A percentile compares a stretch with the other conserved stretches of the same genome.
These are phyloP conservation scores for Pyropia haitanensis DNA, from an alignment of 23 red algal genomes.

Conservation along the genomic window DNA sequence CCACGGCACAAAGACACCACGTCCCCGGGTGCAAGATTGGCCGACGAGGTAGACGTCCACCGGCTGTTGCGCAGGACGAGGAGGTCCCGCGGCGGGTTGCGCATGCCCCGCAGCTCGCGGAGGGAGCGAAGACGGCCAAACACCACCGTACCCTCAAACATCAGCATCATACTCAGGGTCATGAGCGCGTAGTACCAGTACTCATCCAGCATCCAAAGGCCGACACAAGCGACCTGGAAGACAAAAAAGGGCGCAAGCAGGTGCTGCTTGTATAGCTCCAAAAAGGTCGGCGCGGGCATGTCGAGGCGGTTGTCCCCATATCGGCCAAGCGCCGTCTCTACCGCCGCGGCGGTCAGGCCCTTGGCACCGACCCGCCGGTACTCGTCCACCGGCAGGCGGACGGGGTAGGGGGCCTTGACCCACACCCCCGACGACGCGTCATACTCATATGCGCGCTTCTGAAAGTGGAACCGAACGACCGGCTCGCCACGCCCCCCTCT, in stretches of 20 bases:
- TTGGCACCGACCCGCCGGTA: slow-evolving; percentile 22
- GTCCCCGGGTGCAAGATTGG: slow-evolving; percentile 83
- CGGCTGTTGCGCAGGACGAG: slow-evolving; percentile 59
- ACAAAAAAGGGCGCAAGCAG: slow-evolving; percentile 90
- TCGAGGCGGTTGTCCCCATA: slow-evolving; percentile 77
- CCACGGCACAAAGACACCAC: slow-evolving; percentile 67
- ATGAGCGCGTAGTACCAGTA: slow-evolving; percentile 86
- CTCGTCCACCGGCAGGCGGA: slow-evolving; percentile 21
- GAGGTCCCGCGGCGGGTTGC: slow-evolving; percentile 37
- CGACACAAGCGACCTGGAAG: slow-evolving; percentile 94
- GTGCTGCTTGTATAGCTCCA: slow-evolving; percentile 84
- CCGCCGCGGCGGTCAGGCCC: slow-evolving; percentile 46
- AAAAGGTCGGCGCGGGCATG: slow-evolving; percentile 83
- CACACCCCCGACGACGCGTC: slow-evolving; percentile 22
- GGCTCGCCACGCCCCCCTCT: slow-evolving; percentile 5
- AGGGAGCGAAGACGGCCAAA: slow-evolving; percentile 62
- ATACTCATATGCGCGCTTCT: slow-evolving; percentile 73
- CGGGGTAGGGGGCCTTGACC: slow-evolving; percentile 61
- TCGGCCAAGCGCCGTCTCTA: slow-evolving; percentile 10
- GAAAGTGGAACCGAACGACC: slow-evolving; percentile 57
- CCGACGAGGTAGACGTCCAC: slow-evolving; percentile 57
- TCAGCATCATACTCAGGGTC: slow-evolving; percentile 91
- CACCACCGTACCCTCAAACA: slow-evolving; percentile 90
- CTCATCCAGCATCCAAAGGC: slow-evolving; percentile 89
- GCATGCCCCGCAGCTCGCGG: slow-evolving; percentile 92